Base-by-base conservation (phyloP, 306 rosid genomes). In the Alnus glutinosa region DNA sequence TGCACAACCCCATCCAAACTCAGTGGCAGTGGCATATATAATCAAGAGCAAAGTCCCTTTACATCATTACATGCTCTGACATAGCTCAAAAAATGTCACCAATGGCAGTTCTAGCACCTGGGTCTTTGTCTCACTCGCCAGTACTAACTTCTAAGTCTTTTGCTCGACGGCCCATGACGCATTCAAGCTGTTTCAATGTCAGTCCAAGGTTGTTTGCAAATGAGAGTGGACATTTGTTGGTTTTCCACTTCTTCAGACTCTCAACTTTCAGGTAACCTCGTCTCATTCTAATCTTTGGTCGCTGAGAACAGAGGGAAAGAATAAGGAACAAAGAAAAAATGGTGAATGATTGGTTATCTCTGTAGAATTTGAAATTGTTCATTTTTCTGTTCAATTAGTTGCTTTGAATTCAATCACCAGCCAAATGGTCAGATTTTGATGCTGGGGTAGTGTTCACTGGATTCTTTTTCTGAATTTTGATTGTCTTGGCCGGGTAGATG, bases 61-160 rank as follows among this genome's bases (percentile, higher is more conserved):
- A 46, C 34, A 23, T 59, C 55, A 36, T 34, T 69, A 46, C 34
- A 23, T 59, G 58, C 39, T 64, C 63, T 15, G 3, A 54, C 75
- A 32, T 71, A 75, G 83, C 83, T 81, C 28, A 49, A 52, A 75
- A 34, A 49, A 74, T 73, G 83, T 84, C 76, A 74, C 72, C 75
- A 77, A 71, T 84, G 63, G 76, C 83, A 11, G 76, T 81, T 84
- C 85, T 82, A 46, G 37, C 80, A 8, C 30, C 19, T 28, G 83
- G 75, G 62, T 78, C 72, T 64, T 64, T 34, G 39, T 13, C 85
- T 39, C 70, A 50, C 75, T 68, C 78, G 15, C 81, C 58, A 68
- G 7, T 70, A 47, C 18, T 34, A 49, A 73, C 46, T 59, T 84
- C 82, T 66, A 76, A 42, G 39, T 74, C 55, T 7, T 78, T 42